Conservation (phyloP, 1,139 yeast genomes). For the Geotrichum reessii region DNA sequence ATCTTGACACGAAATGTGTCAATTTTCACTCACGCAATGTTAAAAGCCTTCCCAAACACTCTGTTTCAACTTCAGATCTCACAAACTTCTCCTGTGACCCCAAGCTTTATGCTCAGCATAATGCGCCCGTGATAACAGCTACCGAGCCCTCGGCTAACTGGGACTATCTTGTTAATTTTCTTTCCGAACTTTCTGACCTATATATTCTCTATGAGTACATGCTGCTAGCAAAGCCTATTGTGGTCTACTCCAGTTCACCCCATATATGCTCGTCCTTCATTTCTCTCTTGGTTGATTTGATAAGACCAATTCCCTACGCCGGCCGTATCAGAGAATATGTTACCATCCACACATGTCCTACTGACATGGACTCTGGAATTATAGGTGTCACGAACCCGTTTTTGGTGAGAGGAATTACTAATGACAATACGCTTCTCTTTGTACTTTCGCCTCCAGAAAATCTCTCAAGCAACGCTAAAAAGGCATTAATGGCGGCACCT, state of each 20-base stretch:
- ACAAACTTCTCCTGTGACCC: constrained; percentile 1
- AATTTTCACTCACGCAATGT: constrained; percentile 9
- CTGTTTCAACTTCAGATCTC: constrained; percentile 11
- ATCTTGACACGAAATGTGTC: constrained; percentile 12
- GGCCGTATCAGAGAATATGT: constrained; percentile 28
- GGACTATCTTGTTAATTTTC: constrained; percentile 22
- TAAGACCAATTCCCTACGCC: constrained; percentile 27
- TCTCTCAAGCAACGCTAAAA: neutral
- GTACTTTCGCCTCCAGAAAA: constrained; percentile 10
- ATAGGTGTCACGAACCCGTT: constrained; percentile 31
- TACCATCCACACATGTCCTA: constrained; percentile 26
- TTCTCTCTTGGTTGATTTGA: constrained; percentile 25
- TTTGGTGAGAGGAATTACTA: constrained; percentile 20
- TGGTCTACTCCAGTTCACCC: constrained; percentile 28
- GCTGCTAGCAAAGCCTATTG: constrained; percentile 25
- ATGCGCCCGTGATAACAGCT: constrained; percentile 19
- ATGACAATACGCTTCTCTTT: constrained; percentile 9
- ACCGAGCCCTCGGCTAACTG: constrained; percentile 26
- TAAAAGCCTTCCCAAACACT: neutral
- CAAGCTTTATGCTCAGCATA: constrained; percentile 5
- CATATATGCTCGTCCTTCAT: constrained; percentile 29
- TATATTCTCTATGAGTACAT: constrained; percentile 30
- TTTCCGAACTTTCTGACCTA: constrained; percentile 24
- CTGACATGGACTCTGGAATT: constrained; percentile 21
- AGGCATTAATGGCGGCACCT: constrained; percentile 8